Evolutionary conservation across 2,329 filamentous ascomycete species (phyloP), one percentile per base, ranked within the genome.

Genomic region (Rhynchosporium agropyri): DNA sequence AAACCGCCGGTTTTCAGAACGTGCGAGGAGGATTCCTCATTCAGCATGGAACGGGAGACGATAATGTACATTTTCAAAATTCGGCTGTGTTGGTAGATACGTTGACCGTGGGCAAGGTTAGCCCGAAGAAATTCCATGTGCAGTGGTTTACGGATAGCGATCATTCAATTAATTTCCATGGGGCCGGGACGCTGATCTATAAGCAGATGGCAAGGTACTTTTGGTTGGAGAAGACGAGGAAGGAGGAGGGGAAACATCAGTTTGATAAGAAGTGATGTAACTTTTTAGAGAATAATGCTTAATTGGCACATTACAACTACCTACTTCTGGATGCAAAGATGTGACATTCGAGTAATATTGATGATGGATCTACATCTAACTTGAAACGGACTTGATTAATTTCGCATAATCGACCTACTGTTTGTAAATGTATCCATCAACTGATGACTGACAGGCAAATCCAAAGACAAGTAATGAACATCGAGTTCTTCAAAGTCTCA

Each of bases 1-100:
- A 84, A 3, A 74, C 79, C 0, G 77, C 77, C 0, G 87, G 88
- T 0, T 90, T 90, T 79, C 84, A 84, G 76, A 82, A 82, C 58
- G 79, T 88, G 8, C 77, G 77, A 0, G 88, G 88, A 3, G 80
- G 82, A 2, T 84, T 89, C 65, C 77, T 85, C 4, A 79, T 90
- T 49, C 81, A 87, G 64, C 88, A 90, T 70, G 88, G 87, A 0
- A 84, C 84, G 0, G 87, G 86, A 0, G 88, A 90, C 66, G 88
- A 90, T 68, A 90, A 90, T 58, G 88, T 90, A 13, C 88, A 90
- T 70, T 89, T 88, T 72, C 87, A 90, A 75, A 84, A 90, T 65
- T 70, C 82, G 0, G 87, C 86, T 0, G 85, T 82, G 0, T 73
- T 90, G 40, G 76, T 86, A 0, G 86, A 90, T 68, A 73, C 86